Conservation (phyloP, 257 asterid species). For the Solanum chaucha region DNA sequence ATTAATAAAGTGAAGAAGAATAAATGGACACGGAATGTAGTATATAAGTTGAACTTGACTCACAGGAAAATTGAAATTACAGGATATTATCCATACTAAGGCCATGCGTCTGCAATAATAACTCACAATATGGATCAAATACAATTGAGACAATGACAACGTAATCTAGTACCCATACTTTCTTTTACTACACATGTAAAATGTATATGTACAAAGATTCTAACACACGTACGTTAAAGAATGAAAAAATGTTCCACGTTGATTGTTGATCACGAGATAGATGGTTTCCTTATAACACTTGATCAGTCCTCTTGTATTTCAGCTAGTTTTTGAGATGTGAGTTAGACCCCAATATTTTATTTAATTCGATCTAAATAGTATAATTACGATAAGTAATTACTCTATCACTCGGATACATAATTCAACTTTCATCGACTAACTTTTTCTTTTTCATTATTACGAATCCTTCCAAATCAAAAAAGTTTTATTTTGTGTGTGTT, state of each 20-base stretch:
- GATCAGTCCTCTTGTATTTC: too few species aligned
- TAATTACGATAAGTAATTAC: background rate
- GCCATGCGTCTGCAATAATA: background rate
- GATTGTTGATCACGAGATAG: background rate
- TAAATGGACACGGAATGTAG: background rate
- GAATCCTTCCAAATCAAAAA: background rate
- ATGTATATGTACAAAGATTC: background rate
- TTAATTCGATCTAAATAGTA: background rate
- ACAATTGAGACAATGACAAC: background rate
- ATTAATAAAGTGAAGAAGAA: background rate
- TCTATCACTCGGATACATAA: background rate
- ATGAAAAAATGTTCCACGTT: background rate
- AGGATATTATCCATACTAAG: background rate
- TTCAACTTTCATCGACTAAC: background rate
- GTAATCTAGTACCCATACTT: background rate
- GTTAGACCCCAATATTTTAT: too few species aligned
- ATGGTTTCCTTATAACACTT: fast-evolving
- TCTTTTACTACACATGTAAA: background rate
- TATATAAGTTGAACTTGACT: background rate
- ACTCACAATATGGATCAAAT: background rate
- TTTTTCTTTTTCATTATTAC: background rate
- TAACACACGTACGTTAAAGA: background rate
- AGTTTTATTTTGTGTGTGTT: too few species aligned
- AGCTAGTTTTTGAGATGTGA: too few species aligned
- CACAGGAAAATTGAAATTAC: background rate